phyloP scores from a whole-genome alignment of 2,329 filamentous ascomycete species.

The Aspergillus sp. region DNA sequence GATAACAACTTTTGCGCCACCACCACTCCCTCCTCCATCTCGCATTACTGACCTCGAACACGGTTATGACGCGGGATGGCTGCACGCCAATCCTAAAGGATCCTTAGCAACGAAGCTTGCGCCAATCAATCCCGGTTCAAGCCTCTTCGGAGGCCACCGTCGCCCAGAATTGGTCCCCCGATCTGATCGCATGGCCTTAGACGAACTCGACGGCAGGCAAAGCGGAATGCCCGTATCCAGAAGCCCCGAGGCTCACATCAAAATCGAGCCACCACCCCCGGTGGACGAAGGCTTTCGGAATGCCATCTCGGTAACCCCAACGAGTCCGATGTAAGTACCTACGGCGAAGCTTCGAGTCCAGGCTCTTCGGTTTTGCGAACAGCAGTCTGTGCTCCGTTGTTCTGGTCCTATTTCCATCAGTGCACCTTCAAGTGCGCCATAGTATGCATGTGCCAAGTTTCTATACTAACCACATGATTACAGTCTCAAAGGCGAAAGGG shows the following conservation, averaged over 20 bases:
- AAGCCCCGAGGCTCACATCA: constrained; percentile 34
- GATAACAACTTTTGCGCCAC: constrained; percentile 49
- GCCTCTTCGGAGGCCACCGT: constrained; percentile 46
- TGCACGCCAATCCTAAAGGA: constrained; percentile 57
- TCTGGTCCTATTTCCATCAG: neutral
- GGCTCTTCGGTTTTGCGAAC: neutral
- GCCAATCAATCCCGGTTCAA: constrained; percentile 50
- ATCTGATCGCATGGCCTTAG: constrained; percentile 35
- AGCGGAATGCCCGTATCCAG: constrained; percentile 25
- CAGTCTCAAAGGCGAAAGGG: constrained; percentile 59
- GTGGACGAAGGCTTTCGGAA: constrained; percentile 33
- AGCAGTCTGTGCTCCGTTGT: no score
- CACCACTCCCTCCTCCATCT: constrained; percentile 65
- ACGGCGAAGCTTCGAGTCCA: neutral
- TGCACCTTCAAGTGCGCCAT: neutral
- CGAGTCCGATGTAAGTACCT: constrained; percentile 34
- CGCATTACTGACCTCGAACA: constrained; percentile 55
- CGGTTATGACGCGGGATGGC: constrained; percentile 62
- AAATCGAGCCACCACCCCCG: constrained; percentile 32
- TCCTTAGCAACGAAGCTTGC: constrained; percentile 46
- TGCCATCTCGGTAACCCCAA: constrained; percentile 26
- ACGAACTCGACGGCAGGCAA: constrained; percentile 35
- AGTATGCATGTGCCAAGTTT: neutral
- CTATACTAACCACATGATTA: constrained; percentile 4
- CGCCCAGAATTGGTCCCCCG: constrained; percentile 32